Evolutionary conservation across 305 asterid species (phyloP).

Genomic region (Withania somnifera): DNA sequence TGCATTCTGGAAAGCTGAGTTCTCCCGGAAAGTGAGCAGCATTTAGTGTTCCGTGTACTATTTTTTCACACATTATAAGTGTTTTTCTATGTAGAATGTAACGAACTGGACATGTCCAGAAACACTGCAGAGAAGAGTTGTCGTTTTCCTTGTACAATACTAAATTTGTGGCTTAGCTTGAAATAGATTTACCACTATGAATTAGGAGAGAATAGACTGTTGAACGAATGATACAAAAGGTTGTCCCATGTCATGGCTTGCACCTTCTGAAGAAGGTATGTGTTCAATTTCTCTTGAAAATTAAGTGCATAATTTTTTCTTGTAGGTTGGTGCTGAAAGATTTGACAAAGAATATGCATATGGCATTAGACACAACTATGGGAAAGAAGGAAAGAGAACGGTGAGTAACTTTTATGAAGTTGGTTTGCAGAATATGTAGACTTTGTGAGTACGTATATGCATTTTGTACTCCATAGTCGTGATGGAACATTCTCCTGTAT

Average conservation of each 20-base stretch:
- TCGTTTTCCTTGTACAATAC: neutral
- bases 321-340: slow-evolving; percentile 87
- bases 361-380: slow-evolving; percentile 81
- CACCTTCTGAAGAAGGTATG: neutral
- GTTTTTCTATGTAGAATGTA: neutral
- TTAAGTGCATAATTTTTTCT: slow-evolving; percentile 11
- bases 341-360: slow-evolving; percentile 95
- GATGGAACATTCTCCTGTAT: neutral
- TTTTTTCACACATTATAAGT: neutral
- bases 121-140: neutral
- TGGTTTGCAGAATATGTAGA: neutral
- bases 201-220: neutral
- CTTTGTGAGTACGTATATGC: neutral
- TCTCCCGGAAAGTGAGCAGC: slow-evolving; percentile 64
- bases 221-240: neutral
- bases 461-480: neutral
- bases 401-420: slow-evolving; percentile 30
- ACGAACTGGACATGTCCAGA: neutral
- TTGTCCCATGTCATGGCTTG: neutral
- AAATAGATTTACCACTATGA: neutral
- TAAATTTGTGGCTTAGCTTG: neutral
- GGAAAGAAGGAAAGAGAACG: slow-evolving; percentile 98
- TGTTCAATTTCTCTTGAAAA: neutral
- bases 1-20: slow-evolving; percentile 93
- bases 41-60: slow-evolving; percentile 2